Evolutionary conservation across 192 early-diverging fungal species (phyloP).

Genomic region (Backusella westeae): DNA sequence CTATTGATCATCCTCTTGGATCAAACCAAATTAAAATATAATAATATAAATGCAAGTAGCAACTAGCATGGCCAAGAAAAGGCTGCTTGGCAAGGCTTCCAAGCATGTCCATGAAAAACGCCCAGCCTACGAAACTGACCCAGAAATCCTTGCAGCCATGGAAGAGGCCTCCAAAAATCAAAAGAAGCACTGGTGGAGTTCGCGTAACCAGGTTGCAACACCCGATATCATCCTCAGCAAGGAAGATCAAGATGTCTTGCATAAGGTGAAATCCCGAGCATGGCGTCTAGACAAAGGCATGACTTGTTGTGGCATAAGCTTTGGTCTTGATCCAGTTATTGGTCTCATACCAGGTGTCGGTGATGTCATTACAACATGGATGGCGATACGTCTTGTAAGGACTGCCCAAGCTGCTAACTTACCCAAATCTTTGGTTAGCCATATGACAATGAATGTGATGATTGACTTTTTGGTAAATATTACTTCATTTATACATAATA

Average conservation of each 20-base stretch:
- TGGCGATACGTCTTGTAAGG: constrained; percentile 40
- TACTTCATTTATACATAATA: background rate
- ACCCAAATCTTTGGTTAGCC: constrained; percentile 31
- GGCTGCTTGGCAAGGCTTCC: background rate
- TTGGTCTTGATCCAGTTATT: constrained; percentile 49
- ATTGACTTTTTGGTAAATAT: constrained; percentile 48
- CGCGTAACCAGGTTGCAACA: background rate
- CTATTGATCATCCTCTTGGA: background rate
- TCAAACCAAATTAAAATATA: background rate
- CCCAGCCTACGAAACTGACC: constrained; percentile 15
- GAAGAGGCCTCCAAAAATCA: constrained; percentile 17
- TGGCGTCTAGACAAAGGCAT: constrained; percentile 44
- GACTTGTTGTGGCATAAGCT: constrained; percentile 32
- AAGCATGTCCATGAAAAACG: background rate
- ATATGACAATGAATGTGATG: constrained; percentile 48
- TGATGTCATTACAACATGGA: constrained; percentile 37
- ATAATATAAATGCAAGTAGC: constrained; percentile 12
- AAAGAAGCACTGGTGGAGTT: constrained; percentile 25
- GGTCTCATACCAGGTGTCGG: constrained; percentile 53
- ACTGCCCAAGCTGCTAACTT: constrained; percentile 44
- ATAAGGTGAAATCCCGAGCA: constrained; percentile 43
- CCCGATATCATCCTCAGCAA: constrained; percentile 27
- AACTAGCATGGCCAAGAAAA: constrained; percentile 2
- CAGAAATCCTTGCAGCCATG: constrained; percentile 23
- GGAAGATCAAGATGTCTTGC: constrained; percentile 28